These are phyloP conservation scores for Ogataea trehaloabstinens DNA, from an alignment of 805 yeast genomes.

Conservation along the genomic window DNA sequence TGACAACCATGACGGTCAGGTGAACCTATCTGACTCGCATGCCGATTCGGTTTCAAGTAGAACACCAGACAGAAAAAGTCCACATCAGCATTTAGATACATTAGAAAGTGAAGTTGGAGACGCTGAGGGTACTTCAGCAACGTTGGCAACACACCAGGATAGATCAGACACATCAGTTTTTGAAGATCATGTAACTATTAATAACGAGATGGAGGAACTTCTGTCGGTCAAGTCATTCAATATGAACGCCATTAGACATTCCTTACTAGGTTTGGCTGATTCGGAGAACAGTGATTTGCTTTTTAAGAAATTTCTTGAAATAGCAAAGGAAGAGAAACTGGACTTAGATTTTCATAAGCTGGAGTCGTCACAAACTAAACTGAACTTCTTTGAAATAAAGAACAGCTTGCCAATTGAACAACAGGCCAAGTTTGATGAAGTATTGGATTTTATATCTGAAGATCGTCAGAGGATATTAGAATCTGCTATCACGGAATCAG, in stretches of 20 bases:
- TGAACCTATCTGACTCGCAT: background rate
- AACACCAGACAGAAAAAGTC: background rate
- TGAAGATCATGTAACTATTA: slow-evolving; percentile 39
- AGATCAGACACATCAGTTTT: slow-evolving; percentile 2
- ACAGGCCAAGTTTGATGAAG: slow-evolving; percentile 56
- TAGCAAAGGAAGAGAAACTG: slow-evolving; percentile 21
- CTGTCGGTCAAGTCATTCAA: slow-evolving; percentile 74
- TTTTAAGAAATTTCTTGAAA: slow-evolving; percentile 17
- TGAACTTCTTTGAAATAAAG: slow-evolving; percentile 67
- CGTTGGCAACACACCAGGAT: background rate
- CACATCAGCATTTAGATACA: background rate
- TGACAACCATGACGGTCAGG: background rate
- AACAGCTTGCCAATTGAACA: slow-evolving; percentile 48
- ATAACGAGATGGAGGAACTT: slow-evolving; percentile 53
- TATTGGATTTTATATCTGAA: slow-evolving; percentile 67
- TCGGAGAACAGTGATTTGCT: slow-evolving; percentile 26
- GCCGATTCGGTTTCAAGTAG: background rate
- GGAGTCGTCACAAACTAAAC: slow-evolving; percentile 9
- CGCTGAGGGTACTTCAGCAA: background rate
- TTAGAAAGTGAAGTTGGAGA: background rate
- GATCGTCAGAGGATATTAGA: slow-evolving; percentile 78
- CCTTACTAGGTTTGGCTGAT: slow-evolving; percentile 51
- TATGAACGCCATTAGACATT: slow-evolving; percentile 72
- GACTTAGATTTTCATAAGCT: slow-evolving; percentile 18
- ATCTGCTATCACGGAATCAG: slow-evolving; percentile 76